These are phyloP conservation scores for Massarina eburnea DNA, from an alignment of 2,329 filamentous ascomycete genomes.

Conservation along the genomic window DNA sequence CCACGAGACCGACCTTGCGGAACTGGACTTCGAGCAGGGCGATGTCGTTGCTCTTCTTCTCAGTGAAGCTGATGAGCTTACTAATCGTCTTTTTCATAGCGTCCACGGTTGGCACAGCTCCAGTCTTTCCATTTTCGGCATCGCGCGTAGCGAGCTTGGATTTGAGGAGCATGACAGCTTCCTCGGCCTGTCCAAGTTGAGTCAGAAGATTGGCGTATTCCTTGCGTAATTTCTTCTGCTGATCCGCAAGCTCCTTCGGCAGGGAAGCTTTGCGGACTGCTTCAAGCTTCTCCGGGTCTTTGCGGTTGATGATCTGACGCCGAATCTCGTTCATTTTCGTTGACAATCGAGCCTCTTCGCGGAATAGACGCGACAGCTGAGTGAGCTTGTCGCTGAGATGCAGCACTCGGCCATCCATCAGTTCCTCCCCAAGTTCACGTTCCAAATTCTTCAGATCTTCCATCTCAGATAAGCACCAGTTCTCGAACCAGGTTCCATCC, in stretches of 20 bases:
- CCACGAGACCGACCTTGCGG: conserved; percentile 60
- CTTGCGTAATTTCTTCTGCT: conserved; percentile 80
- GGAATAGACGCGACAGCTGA: conserved; percentile 66
- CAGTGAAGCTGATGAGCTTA: conserved; percentile 90
- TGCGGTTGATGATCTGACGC: conserved; percentile 69
- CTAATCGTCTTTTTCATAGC: conserved; percentile 87
- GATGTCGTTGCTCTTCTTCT: conserved; percentile 87
- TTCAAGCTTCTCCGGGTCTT: conserved; percentile 68
- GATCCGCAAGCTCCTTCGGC: conserved; percentile 78
- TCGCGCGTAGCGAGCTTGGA: conserved; percentile 68
- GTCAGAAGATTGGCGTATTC: conserved; percentile 74
- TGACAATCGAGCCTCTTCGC: conserved; percentile 68
- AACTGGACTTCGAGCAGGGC: conserved; percentile 88
- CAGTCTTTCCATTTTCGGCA: conserved; percentile 49
- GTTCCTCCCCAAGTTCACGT: conserved; percentile 62
- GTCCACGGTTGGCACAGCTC: conserved; percentile 76
- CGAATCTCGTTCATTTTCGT: conserved; percentile 77
- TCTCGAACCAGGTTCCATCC: conserved; percentile 54
- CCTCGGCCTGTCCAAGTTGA: conserved; percentile 75
- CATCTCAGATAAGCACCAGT: conserved; percentile 77
- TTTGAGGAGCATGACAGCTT: conserved; percentile 75
- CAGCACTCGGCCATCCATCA: conserved; percentile 69
- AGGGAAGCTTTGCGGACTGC: conserved; percentile 70
- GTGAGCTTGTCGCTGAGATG: conserved; percentile 69
- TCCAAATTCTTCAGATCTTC: conserved; percentile 65